Conservation (phyloP, 192 early-diverging fungal genomes). For the Linnemannia zychae region DNA sequence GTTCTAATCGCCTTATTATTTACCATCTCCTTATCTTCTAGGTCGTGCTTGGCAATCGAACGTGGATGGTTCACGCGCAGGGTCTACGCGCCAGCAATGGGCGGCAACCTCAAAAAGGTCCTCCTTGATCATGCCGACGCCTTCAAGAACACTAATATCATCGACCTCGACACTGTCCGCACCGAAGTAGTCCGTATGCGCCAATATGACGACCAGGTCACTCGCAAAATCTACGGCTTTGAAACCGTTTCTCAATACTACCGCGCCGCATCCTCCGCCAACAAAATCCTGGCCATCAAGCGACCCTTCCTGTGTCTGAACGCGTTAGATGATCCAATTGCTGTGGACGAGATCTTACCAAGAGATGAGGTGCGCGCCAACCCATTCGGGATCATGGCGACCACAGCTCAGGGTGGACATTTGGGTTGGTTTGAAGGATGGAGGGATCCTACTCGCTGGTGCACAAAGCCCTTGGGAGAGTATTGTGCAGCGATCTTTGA, state of each 20-base stretch:
- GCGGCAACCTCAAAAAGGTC: constrained; percentile 59
- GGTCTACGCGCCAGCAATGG: constrained; percentile 66
- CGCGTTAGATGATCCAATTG: constrained; percentile 93
- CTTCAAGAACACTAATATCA: constrained; percentile 28
- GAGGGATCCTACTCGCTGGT: constrained; percentile 68
- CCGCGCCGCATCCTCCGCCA: constrained; percentile 68
- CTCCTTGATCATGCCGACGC: constrained; percentile 52
- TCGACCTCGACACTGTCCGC: constrained; percentile 57
- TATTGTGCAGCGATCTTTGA: constrained; percentile 74
- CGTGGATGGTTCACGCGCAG: constrained; percentile 47
- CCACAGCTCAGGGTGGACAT: constrained; percentile 90
- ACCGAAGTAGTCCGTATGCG: constrained; percentile 70
- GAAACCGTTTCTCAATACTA: constrained; percentile 89
- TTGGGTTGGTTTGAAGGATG: constrained; percentile 88
- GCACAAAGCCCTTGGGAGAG: constrained; percentile 76
- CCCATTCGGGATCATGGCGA: constrained; percentile 83
- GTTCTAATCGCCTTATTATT: neutral
- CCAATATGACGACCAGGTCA: constrained; percentile 88
- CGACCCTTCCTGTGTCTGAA: constrained; percentile 88
- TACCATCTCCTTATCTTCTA: constrained; percentile 19
- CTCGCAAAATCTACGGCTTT: constrained; percentile 80
- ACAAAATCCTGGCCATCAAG: constrained; percentile 71
- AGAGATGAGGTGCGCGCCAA: constrained; percentile 78
- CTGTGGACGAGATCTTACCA: constrained; percentile 75
- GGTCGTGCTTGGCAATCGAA: constrained; percentile 49